Base-by-base conservation (phyloP, 2,329 filamentous ascomycete species). In the Penicillium hordei region DNA sequence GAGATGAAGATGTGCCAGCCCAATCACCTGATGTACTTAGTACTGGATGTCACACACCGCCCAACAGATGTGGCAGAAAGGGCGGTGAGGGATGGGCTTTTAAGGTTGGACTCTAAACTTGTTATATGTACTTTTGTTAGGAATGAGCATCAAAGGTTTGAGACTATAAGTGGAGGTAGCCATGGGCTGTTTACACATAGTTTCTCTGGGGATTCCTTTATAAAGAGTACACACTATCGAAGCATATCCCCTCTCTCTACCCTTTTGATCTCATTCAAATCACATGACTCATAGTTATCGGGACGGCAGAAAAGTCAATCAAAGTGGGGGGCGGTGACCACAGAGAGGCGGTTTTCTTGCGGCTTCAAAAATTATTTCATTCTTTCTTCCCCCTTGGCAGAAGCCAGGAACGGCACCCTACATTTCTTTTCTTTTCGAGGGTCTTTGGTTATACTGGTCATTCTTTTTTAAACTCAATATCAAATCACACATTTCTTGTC, bases 1-100 rank as follows among this genome's bases (percentile, higher is more conserved):
- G 58, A 52, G 42, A 65, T 63, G 63, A 65, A 63, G 62, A 62
- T 67, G 65, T 67, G 60, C 61, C 58, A 63, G 60, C 61, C 65
- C 45, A 62, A 66, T 65, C 65, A 65, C 60, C 60, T 65, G 64
- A 66, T 53, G 43, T 38, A 55, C 52, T 34, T 38, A 12, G 50
- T 29, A 44, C 50, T 36, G 17, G 17, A 46, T 52, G 31, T 52
- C n/a, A 36, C 29, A 52, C 50, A 58, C 52, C 56, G 56, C 56
- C 56, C 21, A 6, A 15, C 5, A 27, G 29, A 12, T 5, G 8
- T 31, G 44, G 34, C 34, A 34, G 29, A 29, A 36, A 12, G 13
- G 48, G 43, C 45, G 44, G 48, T 43, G 44, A 51, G 52, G 15
- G 8, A 27, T 17, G 10, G 36, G 27, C 25, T 39, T 31, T 39